phyloP scores from a whole-genome alignment of 139 green algal genomes.

The Nannochloris sp. region DNA sequence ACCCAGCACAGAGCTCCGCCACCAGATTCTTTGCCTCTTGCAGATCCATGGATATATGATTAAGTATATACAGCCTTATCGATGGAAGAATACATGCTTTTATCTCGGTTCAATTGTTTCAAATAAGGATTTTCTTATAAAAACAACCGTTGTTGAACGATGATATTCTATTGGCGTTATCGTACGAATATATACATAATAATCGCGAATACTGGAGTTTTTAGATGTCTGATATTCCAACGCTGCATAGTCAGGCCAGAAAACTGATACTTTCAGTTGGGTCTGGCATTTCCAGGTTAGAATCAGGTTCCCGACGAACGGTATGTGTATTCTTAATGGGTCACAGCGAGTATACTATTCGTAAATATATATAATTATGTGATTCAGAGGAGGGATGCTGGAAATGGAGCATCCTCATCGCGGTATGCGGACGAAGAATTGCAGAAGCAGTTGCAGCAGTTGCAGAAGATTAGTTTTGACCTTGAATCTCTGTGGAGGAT shows the following conservation, averaged over 20 bases:
- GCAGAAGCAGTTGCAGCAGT: constrained; percentile 42
- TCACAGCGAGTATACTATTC: background rate
- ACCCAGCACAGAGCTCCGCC: constrained; percentile 64
- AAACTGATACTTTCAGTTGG: constrained; percentile 46
- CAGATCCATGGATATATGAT: background rate
- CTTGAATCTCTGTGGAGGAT: constrained; percentile 79
- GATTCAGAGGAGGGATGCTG: background rate
- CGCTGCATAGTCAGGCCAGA: constrained; percentile 48
- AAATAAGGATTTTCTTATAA: too few relatives aligned
- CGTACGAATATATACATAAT: background rate
- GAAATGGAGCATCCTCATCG: background rate
- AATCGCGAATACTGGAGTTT: too few relatives aligned
- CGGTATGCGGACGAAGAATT: constrained; percentile 30
- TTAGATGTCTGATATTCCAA: constrained; percentile 54
- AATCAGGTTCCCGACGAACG: constrained; percentile 15
- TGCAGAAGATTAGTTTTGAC: constrained; percentile 58
- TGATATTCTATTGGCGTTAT: too few relatives aligned
- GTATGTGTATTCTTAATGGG: background rate
- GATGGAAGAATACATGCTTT: too few relatives aligned
- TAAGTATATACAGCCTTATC: too few relatives aligned
- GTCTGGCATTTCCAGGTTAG: constrained; percentile 56
- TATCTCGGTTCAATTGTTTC: too few relatives aligned
- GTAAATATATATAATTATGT: background rate
- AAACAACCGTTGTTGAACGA: too few relatives aligned
- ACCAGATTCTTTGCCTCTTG: constrained; percentile 72